Base-by-base conservation (phyloP, 495 filamentous ascomycete genomes). In the Lindgomyces ingoldianus region DNA sequence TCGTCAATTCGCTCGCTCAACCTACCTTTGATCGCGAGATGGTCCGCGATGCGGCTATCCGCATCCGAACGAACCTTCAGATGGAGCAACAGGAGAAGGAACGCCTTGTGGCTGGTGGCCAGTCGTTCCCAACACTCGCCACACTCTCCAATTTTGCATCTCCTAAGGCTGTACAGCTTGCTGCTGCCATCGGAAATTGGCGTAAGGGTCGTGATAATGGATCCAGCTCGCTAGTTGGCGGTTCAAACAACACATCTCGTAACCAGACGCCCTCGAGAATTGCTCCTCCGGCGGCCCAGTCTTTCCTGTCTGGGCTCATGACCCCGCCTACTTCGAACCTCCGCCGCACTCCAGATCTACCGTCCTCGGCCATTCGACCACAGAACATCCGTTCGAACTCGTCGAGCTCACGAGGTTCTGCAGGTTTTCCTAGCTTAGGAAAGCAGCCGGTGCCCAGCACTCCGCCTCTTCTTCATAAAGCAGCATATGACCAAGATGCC, bases 1-100 rank as follows among this genome's bases (percentile, higher is more conserved):
- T 98, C 56, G 91, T 97, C 74, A 81, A 83, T 55, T 87, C 87
- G 12, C 81, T 98, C 29, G 86, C 87, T 9, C 77, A 85, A 55
- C 89, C 91, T 1, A 77, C 81, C 39, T 91, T 89, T 73, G 86
- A 97, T 77, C 81, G 83, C 33, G 83, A 89, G 62, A 81, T 83
- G 16, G 87, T 96, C 57, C 88, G 87, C 63, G 92, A 98, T 73
- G 90, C 91, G 10, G 91, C 92, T 30, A 96, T 97, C 67, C 87
- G 94, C 8, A 84, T 98, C 59, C 91, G 90, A 71, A 89, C 95
- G 19, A 97, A 94, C 69, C 81, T 98, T 18, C 90, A 98, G 74
- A 98, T 98, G 94, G 92, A 98, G 70, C 90, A 90, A 74, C 91
- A 96, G 71, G 94, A 96, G 73, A 89, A 88, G 19, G 95, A 98